Evolutionary conservation across 2,329 filamentous ascomycete genomes (phyloP).

Genomic region (Hypomyces perniciosus): DNA sequence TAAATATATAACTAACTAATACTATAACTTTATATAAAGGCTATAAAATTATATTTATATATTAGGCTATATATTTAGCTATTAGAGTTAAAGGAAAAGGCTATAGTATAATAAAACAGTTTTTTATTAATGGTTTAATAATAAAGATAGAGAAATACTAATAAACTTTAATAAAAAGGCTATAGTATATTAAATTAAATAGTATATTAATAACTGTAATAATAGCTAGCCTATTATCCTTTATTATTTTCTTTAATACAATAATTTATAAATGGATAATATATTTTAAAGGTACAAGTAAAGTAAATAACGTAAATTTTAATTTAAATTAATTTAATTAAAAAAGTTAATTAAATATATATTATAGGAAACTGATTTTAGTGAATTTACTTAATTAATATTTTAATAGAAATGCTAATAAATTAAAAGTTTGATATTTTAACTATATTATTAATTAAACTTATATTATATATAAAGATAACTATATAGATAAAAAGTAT

Average conservation of each 20-base stretch:
- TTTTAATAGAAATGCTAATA: background rate
- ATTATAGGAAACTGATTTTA: background rate
- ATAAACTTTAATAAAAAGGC: background rate
- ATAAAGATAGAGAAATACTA: background rate
- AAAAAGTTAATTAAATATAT: too few species aligned
- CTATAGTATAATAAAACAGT: background rate
- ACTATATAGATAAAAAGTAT: background rate
- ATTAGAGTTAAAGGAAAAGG: too few species aligned
- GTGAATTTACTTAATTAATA: background rate
- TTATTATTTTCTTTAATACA: too few species aligned
- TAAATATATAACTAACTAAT: too few species aligned
- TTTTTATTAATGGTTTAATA: background rate
- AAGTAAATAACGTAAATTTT: background rate
- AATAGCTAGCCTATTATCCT: too few species aligned
- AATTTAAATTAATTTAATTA: background rate
- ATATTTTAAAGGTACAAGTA: background rate
- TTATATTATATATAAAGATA: too few species aligned
- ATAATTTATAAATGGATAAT: background rate
- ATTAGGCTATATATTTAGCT: too few species aligned
- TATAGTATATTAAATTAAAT: too few species aligned
- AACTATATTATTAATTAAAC: too few species aligned
- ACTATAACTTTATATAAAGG: too few species aligned
- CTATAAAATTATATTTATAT: too few species aligned
- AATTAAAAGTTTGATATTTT: background rate
- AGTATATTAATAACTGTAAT: too few species aligned